Evolutionary conservation across 306 rosid genomes (phyloP).

Genomic region (Glycine tomentella): DNA sequence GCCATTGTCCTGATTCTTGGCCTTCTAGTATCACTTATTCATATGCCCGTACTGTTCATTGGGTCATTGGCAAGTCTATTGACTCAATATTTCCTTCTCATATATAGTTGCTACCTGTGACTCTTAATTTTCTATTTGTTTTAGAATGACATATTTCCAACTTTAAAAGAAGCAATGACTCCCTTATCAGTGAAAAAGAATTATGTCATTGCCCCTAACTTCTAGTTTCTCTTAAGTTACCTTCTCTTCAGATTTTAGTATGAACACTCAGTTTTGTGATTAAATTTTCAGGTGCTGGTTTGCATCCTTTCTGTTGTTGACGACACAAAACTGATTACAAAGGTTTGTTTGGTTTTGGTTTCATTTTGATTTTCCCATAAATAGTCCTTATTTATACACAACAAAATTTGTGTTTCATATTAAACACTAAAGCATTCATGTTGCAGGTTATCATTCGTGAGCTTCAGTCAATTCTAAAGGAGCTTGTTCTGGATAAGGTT

Average conservation of each 20-base stretch:
- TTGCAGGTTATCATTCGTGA: constrained; percentile 78
- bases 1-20: neutral
- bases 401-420: constrained; percentile 21
- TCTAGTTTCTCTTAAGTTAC: constrained; percentile 8
- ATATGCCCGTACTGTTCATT: constrained; percentile 11
- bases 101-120: neutral
- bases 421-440: constrained; percentile 39
- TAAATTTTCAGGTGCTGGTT: constrained; percentile 76
- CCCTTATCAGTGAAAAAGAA: constrained; percentile 13
- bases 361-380: constrained; percentile 44
- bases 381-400: constrained; percentile 3
- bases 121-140: constrained; percentile 13
- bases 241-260: constrained; percentile 28
- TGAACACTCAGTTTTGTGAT: constrained; percentile 18
- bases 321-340: constrained; percentile 84
- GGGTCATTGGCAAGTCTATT: constrained; percentile 15
- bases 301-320: constrained; percentile 84
- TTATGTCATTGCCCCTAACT: constrained; percentile 8
- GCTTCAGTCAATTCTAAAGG: constrained; percentile 70
- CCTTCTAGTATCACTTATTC: neutral
- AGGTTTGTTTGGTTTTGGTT: constrained; percentile 60
- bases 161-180: neutral
- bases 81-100: constrained; percentile 14
- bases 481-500: constrained; percentile 88
- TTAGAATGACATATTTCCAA: neutral